A percentile compares a stretch with the other conserved stretches of the same genome.
These are phyloP conservation scores for Cladorrhinum samala DNA, from an alignment of 495 filamentous ascomycete species.

Conservation along the genomic window DNA sequence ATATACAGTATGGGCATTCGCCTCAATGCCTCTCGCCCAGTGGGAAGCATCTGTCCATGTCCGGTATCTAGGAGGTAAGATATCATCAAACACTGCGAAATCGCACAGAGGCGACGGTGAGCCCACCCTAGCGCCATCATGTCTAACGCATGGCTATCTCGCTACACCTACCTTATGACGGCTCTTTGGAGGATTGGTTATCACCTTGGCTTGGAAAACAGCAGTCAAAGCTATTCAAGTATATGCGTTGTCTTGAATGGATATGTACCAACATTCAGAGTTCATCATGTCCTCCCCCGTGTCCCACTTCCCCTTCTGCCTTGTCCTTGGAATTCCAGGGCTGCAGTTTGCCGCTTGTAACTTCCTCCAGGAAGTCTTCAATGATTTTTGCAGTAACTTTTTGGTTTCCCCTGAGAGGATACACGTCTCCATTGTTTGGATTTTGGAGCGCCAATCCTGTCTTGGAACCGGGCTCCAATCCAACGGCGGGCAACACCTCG, in stretches of 20 bases:
- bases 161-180: too few relatives aligned
- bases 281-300: conserved; percentile 8
- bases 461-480: conserved; percentile 7
- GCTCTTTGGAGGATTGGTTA: too few relatives aligned
- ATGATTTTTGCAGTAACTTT: conserved; percentile 11
- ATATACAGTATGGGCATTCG: background rate
- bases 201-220: too few relatives aligned
- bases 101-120: too few relatives aligned
- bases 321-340: conserved; percentile 1
- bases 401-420: conserved; percentile 7
- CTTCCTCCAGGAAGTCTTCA: conserved; percentile 15
- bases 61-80: too few relatives aligned
- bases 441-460: conserved; percentile 18
- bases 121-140: too few relatives aligned
- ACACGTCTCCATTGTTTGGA: conserved; percentile 14
- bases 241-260: too few relatives aligned
- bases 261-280: too few relatives aligned
- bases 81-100: too few relatives aligned
- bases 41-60: background rate
- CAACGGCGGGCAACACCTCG: conserved; percentile 22
- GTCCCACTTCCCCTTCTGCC: background rate
- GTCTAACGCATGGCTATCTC: too few relatives aligned
- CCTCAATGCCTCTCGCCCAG: too few relatives aligned
- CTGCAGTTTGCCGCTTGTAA: conserved; percentile 17
- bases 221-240: too few relatives aligned